Conservation (phyloP, 805 yeast species). For the Wickerhamomyces rabaulensis region DNA sequence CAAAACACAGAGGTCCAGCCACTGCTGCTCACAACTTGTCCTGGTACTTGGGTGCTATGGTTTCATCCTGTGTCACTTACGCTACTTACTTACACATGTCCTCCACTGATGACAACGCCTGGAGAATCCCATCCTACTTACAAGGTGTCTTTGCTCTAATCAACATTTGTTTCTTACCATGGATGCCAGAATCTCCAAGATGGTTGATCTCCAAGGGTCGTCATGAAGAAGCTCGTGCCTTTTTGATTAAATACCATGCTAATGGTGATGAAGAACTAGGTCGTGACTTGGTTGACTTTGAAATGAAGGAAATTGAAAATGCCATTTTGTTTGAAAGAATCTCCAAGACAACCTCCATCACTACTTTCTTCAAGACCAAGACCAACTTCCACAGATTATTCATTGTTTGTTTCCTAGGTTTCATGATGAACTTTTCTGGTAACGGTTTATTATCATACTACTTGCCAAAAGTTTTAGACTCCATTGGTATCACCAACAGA, state of each 20-base stretch:
- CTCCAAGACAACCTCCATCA: conserved; percentile 29
- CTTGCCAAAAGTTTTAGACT: conserved; percentile 41
- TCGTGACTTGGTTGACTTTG: conserved; percentile 30
- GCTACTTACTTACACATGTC: conserved; percentile 33
- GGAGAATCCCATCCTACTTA: conserved; percentile 51
- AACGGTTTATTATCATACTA: conserved; percentile 49
- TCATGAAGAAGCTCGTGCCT: conserved; percentile 35
- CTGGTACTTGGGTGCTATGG: conserved; percentile 50
- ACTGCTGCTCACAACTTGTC: conserved; percentile 45
- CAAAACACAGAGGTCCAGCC: conserved; percentile 29
- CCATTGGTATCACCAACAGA: conserved; percentile 48
- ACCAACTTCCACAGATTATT: conserved; percentile 39
- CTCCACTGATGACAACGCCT: conserved; percentile 30
- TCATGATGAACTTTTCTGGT: conserved; percentile 43
- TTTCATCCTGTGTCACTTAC: conserved; percentile 47
- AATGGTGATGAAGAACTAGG: conserved; percentile 24
- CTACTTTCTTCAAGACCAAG: conserved; percentile 33
- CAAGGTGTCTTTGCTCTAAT: conserved; percentile 44
- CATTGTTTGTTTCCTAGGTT: conserved; percentile 29
- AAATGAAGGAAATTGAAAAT: conserved; percentile 34
- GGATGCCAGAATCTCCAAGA: conserved; percentile 48
- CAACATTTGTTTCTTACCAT: conserved; percentile 31
- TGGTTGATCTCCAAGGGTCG: conserved; percentile 36
- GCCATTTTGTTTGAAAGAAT: conserved; percentile 37
- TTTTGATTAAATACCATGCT: conserved; percentile 37